These are phyloP conservation scores for Cryptosporidium viatorum DNA, from an alignment of 169 alveolate genomes.

Conservation along the genomic window DNA sequence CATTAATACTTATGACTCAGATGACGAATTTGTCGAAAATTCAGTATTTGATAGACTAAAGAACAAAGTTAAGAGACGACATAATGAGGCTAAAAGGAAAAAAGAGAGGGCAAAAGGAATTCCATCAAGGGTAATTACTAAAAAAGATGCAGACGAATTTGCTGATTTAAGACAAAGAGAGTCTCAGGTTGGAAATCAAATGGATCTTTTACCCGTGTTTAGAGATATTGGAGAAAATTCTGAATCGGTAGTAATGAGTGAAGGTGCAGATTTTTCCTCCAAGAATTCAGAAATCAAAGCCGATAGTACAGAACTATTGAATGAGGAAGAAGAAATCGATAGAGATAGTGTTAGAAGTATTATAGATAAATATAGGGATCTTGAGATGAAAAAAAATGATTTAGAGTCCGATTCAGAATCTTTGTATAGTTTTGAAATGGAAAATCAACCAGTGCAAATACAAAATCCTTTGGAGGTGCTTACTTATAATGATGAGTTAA, in stretches of 20 bases:
- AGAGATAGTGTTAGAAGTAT: not conserved
- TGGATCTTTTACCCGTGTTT: not conserved
- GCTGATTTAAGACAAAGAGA: not conserved
- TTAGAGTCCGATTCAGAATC: not conserved
- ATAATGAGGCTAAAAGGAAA: constrained; percentile 1
- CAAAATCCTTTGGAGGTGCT: constrained; percentile 45
- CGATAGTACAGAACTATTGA: not conserved
- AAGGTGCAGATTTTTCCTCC: not conserved
- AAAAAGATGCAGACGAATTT: not conserved
- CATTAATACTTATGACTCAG: constrained; percentile 18
- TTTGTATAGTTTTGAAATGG: not conserved
- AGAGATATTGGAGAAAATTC: not conserved
- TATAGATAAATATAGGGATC: not conserved
- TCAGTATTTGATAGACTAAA: not conserved
- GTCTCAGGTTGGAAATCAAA: not conserved
- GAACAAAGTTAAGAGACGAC: not conserved
- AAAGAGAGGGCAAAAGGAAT: constrained; percentile 7
- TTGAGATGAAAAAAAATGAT: not conserved
- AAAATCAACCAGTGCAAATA: constrained; percentile 1
- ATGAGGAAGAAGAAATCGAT: not conserved
- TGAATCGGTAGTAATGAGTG: not conserved
- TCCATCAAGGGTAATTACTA: constrained; percentile 6
- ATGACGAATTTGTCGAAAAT: not conserved
- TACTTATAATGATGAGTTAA: constrained; percentile 35
- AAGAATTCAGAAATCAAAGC: not conserved